Evolutionary conservation across 2,329 filamentous ascomycete genomes (phyloP), one percentile per base, ranked within the genome.

Genomic region (Chaetomiaceae sp.): DNA sequence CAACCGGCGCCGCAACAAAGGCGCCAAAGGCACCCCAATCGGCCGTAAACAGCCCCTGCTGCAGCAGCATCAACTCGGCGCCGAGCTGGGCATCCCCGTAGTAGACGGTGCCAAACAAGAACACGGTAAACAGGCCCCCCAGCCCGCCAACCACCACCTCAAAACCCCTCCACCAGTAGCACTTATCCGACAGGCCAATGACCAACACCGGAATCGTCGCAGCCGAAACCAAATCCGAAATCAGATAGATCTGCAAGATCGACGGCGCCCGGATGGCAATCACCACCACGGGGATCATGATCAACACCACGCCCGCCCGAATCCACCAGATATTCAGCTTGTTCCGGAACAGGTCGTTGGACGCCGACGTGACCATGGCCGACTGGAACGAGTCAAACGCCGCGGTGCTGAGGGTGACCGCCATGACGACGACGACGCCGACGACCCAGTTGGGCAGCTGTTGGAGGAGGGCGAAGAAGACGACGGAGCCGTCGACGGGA

Each of bases 21-120:
- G 88, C 87, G 62, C 88, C 89, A 67, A 94, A 94, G 1, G 80
- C 86, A 57, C 82, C 86, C 89, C 89, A 94, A 67, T 92, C 88
- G 43, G 84, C 77, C 0, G 76, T 80, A 68, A 91, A 94, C 18
- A 94, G 74, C 0, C 89, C 89, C 59, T 85, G 75, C 65, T 89
- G 77, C 11, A 94, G 71, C 23, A 92, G 73, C 45, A 94, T 78
- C 51, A 94, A 78, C 53, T 85, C 75, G 1, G 77, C 85, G 5
- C 86, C 89, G 6, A 76, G 64, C 48, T 75, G 66, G 1, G 80
- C 83, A 63, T 83, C 78, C 42, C 84, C 86, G 65, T 87, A 91
- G 73, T 91, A 94, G 56, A 90, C 79, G 13, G 85, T 75, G 4
- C 89, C 89, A 60, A 91, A 94, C 63, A 92, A 77, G 72, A 91